Conservation (phyloP, 2,329 filamentous ascomycete genomes). For the Elsinoe batatas region DNA sequence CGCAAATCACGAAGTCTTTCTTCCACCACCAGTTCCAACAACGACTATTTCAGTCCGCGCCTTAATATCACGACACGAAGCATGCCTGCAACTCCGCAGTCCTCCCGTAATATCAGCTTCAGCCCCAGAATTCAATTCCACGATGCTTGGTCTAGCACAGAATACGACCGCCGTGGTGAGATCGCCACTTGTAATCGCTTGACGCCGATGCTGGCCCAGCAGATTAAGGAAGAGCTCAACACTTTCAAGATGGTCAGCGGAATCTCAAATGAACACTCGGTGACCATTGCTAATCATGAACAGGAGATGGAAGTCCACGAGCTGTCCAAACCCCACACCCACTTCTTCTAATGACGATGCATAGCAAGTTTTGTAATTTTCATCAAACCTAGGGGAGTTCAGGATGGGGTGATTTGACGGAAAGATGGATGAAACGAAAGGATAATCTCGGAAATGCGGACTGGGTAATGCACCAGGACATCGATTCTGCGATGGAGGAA, state of each 20-base stretch:
- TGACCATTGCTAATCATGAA: constrained; percentile 31
- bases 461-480: background rate
- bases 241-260: constrained; percentile 91
- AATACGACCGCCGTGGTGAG: constrained; percentile 92
- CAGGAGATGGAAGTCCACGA: constrained; percentile 99
- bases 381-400: constrained; percentile 6
- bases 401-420: background rate
- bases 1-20: constrained; percentile 40
- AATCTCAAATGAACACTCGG: background rate
- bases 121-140: constrained; percentile 90
- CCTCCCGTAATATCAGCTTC: constrained; percentile 58
- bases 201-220: constrained; percentile 92
- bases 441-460: constrained; percentile 7
- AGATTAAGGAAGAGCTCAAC: constrained; percentile 99
- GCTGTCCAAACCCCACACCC: constrained; percentile 96
- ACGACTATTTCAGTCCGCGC: constrained; percentile 81
- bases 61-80: constrained; percentile 66
- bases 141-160: constrained; percentile 89
- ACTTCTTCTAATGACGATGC: constrained; percentile 77
- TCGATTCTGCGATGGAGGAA: constrained; percentile 4
- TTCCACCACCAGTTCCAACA: constrained; percentile 55
- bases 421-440: constrained; percentile 5
- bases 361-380: constrained; percentile 12
- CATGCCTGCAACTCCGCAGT: constrained; percentile 65
- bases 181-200: constrained; percentile 96